phyloP scores from a whole-genome alignment of 495 filamentous ascomycete genomes.

The Oidiodendron maius region DNA sequence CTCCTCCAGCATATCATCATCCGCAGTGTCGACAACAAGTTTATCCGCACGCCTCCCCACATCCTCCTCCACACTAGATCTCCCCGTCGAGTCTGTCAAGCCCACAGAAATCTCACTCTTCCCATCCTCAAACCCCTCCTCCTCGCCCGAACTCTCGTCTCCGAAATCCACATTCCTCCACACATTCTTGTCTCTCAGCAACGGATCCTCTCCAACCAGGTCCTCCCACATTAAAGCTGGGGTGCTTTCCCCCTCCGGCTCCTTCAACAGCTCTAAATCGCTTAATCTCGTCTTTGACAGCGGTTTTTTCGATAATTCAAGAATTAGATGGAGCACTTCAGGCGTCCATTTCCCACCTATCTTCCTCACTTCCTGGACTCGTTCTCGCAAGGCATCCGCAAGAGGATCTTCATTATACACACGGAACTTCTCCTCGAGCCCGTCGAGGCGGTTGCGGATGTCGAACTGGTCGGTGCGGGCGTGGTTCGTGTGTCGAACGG shows the following conservation, averaged over 20 bases:
- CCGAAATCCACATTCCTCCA: conserved; percentile 77
- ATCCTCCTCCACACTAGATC: conserved; percentile 33
- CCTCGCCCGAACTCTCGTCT: conserved; percentile 57
- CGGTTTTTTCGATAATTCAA: conserved; percentile 79
- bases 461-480: conserved; percentile 85
- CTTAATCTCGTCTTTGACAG: conserved; percentile 58
- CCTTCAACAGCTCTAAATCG: conserved; percentile 48
- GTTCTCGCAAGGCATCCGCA: conserved; percentile 65
- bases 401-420: conserved; percentile 72
- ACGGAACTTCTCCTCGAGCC: conserved; percentile 83
- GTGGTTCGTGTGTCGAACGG: conserved; percentile 54
- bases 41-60: conserved; percentile 31
- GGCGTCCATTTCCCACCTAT: conserved; percentile 57
- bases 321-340: conserved; percentile 72
- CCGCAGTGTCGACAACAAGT: conserved; percentile 27
- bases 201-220: conserved; percentile 66
- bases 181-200: conserved; percentile 60
- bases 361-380: conserved; percentile 53
- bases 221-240: conserved; percentile 65
- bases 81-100: conserved; percentile 8
- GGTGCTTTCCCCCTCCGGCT: conserved; percentile 31
- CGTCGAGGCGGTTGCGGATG: conserved; percentile 63
- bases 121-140: conserved; percentile 33
- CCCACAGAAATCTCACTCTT: conserved; percentile 11
- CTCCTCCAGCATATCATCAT: conserved; percentile 36